Conservation (phyloP, 1,284 basidiomycete genomes). For the Schizophyllum commune region DNA sequence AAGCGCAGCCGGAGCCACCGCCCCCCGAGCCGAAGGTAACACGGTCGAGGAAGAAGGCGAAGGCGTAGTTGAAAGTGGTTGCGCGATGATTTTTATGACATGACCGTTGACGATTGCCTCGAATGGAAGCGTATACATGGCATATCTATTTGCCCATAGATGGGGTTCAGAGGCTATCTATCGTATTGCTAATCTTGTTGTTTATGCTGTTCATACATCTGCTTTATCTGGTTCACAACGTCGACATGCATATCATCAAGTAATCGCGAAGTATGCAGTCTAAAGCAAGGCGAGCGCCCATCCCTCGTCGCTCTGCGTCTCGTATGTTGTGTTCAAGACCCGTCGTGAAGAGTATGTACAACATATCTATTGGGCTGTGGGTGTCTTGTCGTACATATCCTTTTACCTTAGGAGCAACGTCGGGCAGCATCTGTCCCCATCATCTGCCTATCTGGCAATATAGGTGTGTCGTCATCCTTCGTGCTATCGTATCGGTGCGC, state of each 20-base stretch:
- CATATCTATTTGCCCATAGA: not conserved
- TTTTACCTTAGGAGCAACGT: too few species aligned
- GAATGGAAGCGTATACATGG: slow-evolving; percentile 1
- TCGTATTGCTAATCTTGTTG: not conserved
- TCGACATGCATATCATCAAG: not conserved
- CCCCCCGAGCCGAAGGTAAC: slow-evolving; percentile 41
- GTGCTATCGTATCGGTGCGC: too few species aligned
- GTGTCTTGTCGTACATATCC: too few species aligned
- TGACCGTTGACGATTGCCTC: not conserved
- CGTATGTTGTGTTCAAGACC: too few species aligned
- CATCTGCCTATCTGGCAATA: too few species aligned
- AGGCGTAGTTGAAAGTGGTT: not conserved
- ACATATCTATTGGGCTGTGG: too few species aligned
- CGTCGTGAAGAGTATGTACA: too few species aligned
- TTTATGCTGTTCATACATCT: not conserved
- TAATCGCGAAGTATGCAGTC: too few species aligned
- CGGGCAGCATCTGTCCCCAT: too few species aligned
- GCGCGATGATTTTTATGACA: not conserved
- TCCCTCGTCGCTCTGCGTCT: too few species aligned
- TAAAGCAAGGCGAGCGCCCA: too few species aligned
- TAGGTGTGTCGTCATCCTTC: too few species aligned
- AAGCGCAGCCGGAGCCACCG: slow-evolving; percentile 26
- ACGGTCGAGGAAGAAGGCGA: slow-evolving; percentile 36
- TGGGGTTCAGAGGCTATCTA: not conserved
- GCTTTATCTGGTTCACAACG: not conserved